These are phyloP conservation scores for Sphagnum magellanicum DNA, from an alignment of 228 moss, liverwort and hornwort genomes.

Conservation along the genomic window DNA sequence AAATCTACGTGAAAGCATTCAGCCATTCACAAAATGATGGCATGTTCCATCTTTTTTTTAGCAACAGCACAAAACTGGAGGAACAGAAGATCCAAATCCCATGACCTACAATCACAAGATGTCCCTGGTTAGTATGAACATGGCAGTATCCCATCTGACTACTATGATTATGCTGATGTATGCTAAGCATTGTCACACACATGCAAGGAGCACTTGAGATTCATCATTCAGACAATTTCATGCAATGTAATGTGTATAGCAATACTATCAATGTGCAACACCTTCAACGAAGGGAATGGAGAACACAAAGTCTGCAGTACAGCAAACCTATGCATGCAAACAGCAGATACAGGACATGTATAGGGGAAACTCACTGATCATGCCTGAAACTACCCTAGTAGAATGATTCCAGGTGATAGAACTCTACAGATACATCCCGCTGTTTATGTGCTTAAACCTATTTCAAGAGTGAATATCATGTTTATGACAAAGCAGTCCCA, in stretches of 20 bases:
- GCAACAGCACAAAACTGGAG: slow-evolving; percentile 92
- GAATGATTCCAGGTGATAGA: slow-evolving; percentile 72
- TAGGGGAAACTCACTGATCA: slow-evolving; percentile 65
- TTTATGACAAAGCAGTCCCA: too few species aligned
- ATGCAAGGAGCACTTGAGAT: too few species aligned
- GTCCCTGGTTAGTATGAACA: too few species aligned
- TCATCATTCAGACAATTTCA: too few species aligned
- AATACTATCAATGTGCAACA: too few species aligned
- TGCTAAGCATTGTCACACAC: too few species aligned
- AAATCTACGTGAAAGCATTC: slow-evolving; percentile 80
- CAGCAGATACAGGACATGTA: background rate
- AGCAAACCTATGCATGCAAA: too few species aligned
- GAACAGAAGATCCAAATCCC: slow-evolving; percentile 96
- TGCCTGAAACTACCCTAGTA: slow-evolving; percentile 99
- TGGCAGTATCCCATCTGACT: too few species aligned
- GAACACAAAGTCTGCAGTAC: slow-evolving; percentile 1
- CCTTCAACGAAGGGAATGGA: too few species aligned
- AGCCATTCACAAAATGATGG: slow-evolving; percentile 73
- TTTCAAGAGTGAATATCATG: too few species aligned
- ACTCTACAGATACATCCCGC: slow-evolving; percentile 71
- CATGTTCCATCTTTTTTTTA: slow-evolving; percentile 81
- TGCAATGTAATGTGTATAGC: too few species aligned
- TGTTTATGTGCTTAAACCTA: slow-evolving; percentile 87
- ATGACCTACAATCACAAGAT: slow-evolving; percentile 64
- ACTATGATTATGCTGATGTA: too few species aligned